Percentiles rank a stretch among this genome's conserved stretches.
Evolutionary conservation across 257 asterid species (phyloP).

Genomic region (Forsythia suspensa): DNA sequence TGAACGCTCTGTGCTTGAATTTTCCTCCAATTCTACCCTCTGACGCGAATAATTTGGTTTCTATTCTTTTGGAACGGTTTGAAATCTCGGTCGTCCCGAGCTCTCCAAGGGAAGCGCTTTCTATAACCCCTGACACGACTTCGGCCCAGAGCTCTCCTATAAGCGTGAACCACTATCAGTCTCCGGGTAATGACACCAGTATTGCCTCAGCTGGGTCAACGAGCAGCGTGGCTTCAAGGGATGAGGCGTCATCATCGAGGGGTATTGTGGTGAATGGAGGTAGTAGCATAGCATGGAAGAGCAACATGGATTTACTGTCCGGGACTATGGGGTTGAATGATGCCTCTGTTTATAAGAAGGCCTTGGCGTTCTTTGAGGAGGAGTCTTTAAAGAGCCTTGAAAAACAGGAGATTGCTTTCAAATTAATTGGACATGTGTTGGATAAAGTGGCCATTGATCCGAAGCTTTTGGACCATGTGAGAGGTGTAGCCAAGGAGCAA

Average conservation of each 20-base stretch:
- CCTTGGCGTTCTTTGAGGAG: constrained; percentile 55
- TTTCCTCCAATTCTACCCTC: constrained; percentile 73
- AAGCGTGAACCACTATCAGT: constrained; percentile 48
- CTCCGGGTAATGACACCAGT: constrained; percentile 42
- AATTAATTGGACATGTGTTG: constrained; percentile 62
- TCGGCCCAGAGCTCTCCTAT: constrained; percentile 63
- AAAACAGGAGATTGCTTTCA: constrained; percentile 72
- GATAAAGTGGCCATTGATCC: constrained; percentile 60
- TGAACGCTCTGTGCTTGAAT: constrained; percentile 60
- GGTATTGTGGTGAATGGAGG: constrained; percentile 45
- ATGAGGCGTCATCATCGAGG: constrained; percentile 38
- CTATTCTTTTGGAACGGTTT: constrained; percentile 63
- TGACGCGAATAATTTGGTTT: constrained; percentile 70
- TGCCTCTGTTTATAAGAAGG: constrained; percentile 42
- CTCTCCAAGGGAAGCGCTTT: constrained; percentile 50
- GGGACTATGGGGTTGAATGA: constrained; percentile 42
- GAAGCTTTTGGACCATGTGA: constrained; percentile 72
- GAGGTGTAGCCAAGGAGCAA: constrained; percentile 70
- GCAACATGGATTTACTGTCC: constrained; percentile 61
- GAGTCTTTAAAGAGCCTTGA: constrained; percentile 77
- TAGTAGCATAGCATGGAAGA: constrained; percentile 55
- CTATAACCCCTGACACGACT: constrained; percentile 39
- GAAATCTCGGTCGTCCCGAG: constrained; percentile 48
- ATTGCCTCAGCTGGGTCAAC: constrained; percentile 42
- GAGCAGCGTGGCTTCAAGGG: constrained; percentile 43